These are phyloP conservation scores for Neonectria ditissima DNA, from an alignment of 2,329 filamentous ascomycete genomes.

Conservation along the genomic window DNA sequence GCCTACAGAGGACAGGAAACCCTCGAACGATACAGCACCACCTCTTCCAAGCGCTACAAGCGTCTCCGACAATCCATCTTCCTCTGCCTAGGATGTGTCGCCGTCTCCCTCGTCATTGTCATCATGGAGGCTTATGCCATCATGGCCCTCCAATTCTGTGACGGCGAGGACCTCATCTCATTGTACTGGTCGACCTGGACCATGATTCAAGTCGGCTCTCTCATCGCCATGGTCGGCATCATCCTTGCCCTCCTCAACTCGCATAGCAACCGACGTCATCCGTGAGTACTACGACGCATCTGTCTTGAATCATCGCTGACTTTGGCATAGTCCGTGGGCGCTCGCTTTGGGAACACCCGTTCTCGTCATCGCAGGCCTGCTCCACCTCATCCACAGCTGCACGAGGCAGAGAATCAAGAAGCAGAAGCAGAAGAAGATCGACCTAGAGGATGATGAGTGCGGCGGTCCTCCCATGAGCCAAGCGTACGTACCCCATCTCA, in stretches of 20 bases:
- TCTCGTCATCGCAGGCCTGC: constrained; percentile 67
- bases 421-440: constrained; percentile 40
- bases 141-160: constrained; percentile 68
- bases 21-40: constrained; percentile 52
- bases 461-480: constrained; percentile 56
- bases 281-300: constrained; percentile 52
- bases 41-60: constrained; percentile 48
- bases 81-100: constrained; percentile 58
- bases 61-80: constrained; percentile 57
- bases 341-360: constrained; percentile 71
- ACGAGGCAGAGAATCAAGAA: constrained; percentile 52
- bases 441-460: constrained; percentile 37
- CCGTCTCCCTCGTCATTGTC: constrained; percentile 57
- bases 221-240: constrained; percentile 69
- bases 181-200: constrained; percentile 73
- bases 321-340: constrained; percentile 62
- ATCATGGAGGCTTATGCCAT: constrained; percentile 67
- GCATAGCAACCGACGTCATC: constrained; percentile 62
- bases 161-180: constrained; percentile 69
- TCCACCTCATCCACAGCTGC: constrained; percentile 60
- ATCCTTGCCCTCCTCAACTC: constrained; percentile 65
- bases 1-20: constrained; percentile 49
- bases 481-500: constrained; percentile 50
- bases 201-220: constrained; percentile 68
- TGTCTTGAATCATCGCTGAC: constrained; percentile 12